Conservation (phyloP, 805 yeast species). For the Yarrowia sp. region DNA sequence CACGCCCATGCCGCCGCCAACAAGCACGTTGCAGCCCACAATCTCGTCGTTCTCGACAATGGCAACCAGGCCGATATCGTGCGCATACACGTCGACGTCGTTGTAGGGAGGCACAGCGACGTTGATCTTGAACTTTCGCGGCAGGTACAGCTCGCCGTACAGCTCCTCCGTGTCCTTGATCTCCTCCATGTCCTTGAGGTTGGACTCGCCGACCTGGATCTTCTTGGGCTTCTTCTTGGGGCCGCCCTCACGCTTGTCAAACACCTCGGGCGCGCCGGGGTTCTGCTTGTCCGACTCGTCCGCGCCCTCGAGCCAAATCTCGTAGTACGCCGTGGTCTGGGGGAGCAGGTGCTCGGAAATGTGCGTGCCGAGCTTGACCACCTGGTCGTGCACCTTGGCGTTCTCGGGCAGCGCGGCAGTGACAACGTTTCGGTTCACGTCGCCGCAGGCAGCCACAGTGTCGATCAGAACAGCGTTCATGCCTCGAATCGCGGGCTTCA, state of each 20-base stretch:
- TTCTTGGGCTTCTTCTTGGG: slow-evolving; percentile 66
- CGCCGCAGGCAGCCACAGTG: slow-evolving; percentile 97
- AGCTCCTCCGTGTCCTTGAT: slow-evolving; percentile 58
- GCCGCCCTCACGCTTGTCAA: slow-evolving; percentile 67
- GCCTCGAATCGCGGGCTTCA: slow-evolving; percentile 88
- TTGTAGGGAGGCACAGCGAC: slow-evolving; percentile 94
- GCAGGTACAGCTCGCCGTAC: slow-evolving; percentile 82
- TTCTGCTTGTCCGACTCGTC: slow-evolving; percentile 60
- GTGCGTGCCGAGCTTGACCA: slow-evolving; percentile 57
- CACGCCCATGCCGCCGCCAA: slow-evolving; percentile 99
- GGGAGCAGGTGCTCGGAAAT: slow-evolving; percentile 86
- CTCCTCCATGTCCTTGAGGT: slow-evolving; percentile 67
- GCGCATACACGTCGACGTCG: slow-evolving; percentile 95
- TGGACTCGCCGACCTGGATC: slow-evolving; percentile 81
- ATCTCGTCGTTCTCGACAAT: slow-evolving; percentile 63
- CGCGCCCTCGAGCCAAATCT: slow-evolving; percentile 89
- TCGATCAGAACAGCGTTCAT: slow-evolving; percentile 89
- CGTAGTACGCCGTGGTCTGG: slow-evolving; percentile 91
- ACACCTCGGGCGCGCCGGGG: slow-evolving; percentile 59
- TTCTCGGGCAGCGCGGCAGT: slow-evolving; percentile 84
- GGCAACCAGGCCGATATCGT: slow-evolving; percentile 89
- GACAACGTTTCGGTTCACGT: slow-evolving; percentile 95
- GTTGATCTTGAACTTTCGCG: slow-evolving; percentile 93
- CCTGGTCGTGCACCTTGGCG: slow-evolving; percentile 75
- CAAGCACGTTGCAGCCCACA: slow-evolving; percentile 83